Evolutionary conservation across 2,329 filamentous ascomycete genomes (phyloP), one percentile per base, ranked within the genome.

Genomic region (Acrocalymma vagum): DNA sequence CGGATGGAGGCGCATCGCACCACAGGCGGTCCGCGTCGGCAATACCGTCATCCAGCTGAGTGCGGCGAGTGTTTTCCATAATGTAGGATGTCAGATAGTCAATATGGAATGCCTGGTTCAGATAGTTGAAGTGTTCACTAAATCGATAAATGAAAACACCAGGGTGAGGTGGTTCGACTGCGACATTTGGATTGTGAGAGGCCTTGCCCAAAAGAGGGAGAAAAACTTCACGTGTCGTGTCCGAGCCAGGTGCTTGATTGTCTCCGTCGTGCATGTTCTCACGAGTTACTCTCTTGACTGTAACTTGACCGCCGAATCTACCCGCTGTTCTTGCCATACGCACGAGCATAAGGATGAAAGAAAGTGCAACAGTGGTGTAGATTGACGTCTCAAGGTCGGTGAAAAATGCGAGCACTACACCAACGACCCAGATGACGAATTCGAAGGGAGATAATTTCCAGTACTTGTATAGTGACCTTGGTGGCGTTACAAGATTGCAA

Each of bases 111-210:
- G 88, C 89, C 14, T 90, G 90, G 55, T 95, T 96, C 48, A 91
- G 89, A 63, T 96, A 96, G 73, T 93, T 95, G 78, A 95, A 95
- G 29, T 90, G 88, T 72, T 96, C 91, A 0, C 87, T 86, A 70
- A 96, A 95, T 28, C 91, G 85, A 74, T 96, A 96, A 62, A 96
- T 95, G 73, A 96, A 96, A 53, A 97, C 81, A 29, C 93, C 93
- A 0, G 92, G 91, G 29, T 63, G 55, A 7, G 50, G 95, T 78
- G 55, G 88, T 89, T 45, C 91, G 81, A 22, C 77, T 72, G 42
- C 45, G 24, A 62, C 29, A 8, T 69, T 70, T n/a, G 72, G 72
- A 43, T 85, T 80, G 3, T 80, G 80, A 26, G 79, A 83, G 51
- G 85, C 86, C 55, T 80, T 78, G 17, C 76, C 76, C 9, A 73